phyloP scores from a whole-genome alignment of 306 rosid genomes.

The Cucumis cinereus region DNA sequence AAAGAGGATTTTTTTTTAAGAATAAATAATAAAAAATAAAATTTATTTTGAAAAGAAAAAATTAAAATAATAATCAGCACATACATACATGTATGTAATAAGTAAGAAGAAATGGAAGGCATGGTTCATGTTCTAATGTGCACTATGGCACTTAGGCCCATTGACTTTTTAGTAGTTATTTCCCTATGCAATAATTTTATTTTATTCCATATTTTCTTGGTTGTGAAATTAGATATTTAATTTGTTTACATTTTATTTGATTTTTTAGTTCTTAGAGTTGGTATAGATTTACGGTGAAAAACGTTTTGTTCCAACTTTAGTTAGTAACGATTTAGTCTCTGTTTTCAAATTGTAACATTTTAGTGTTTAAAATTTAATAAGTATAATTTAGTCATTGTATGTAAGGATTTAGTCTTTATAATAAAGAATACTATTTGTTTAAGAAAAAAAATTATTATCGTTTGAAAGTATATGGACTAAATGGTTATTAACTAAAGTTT shows the following conservation, averaged over 20 bases:
- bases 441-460: no score
- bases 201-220: neutral
- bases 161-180: neutral
- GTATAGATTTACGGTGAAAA: no score
- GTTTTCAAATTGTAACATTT: no score
- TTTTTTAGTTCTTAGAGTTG: neutral
- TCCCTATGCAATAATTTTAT: neutral
- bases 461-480: no score
- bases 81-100: neutral
- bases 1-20: neutral
- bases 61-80: neutral
- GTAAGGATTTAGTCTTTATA: no score
- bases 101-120: neutral
- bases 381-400: no score
- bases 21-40: neutral
- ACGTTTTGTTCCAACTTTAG: no score
- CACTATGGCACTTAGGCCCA: no score
- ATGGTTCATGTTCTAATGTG: neutral
- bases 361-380: no score
- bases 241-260: neutral
- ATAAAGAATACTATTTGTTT: no score
- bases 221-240: neutral
- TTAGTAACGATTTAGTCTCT: no score
- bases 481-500: no score
- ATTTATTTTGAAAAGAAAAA: neutral